phyloP scores from a whole-genome alignment of 768 basidiomycete genomes.

The Tulasnella sp. region DNA sequence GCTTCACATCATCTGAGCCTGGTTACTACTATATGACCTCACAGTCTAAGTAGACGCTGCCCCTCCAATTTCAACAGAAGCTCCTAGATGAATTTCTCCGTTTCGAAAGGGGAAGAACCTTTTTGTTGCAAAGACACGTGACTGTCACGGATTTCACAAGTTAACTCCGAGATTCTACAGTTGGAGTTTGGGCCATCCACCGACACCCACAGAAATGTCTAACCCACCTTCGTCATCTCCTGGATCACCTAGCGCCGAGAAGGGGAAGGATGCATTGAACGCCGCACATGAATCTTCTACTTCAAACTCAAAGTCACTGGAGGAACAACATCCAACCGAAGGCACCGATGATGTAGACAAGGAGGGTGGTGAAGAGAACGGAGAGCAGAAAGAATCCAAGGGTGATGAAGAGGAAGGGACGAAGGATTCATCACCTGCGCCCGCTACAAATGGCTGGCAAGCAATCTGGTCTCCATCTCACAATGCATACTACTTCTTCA shows the following conservation, averaged over 20 bases:
- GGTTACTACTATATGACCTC: too few relatives aligned
- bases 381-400: constrained; percentile 3
- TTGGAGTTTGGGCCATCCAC: neutral
- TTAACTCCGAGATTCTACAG: too few relatives aligned
- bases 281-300: neutral
- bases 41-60: too few relatives aligned
- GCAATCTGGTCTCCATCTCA: constrained; percentile 66
- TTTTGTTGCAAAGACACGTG: too few relatives aligned
- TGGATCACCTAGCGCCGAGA: too few relatives aligned
- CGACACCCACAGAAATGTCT: neutral
- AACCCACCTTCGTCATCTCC: too few relatives aligned
- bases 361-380: neutral
- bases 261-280: neutral
- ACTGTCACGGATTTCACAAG: too few relatives aligned
- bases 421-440: constrained; percentile 16
- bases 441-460: constrained; percentile 46
- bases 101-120: too few relatives aligned
- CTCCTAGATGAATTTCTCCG: too few relatives aligned
- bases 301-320: neutral
- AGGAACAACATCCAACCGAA: neutral
- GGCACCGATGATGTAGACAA: neutral
- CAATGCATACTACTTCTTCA: constrained; percentile 79
- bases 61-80: too few relatives aligned
- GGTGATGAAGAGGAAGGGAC: constrained; percentile 7
- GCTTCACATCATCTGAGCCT: too few relatives aligned